Base-by-base conservation (phyloP, 1,284 basidiomycete genomes). In the Moniliella sp. region DNA sequence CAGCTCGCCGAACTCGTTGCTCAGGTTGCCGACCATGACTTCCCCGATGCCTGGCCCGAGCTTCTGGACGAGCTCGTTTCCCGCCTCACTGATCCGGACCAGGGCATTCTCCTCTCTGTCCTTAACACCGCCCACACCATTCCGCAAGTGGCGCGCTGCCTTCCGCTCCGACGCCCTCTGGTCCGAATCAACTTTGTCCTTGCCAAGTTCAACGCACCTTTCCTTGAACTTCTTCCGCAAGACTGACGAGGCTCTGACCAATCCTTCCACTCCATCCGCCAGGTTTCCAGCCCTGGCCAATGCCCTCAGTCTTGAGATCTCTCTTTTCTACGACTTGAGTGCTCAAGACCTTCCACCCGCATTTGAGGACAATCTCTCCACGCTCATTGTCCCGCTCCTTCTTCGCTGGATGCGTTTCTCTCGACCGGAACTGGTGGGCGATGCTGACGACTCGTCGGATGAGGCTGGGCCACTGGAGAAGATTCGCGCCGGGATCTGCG, bases 51-150 rank as follows among this genome's bases (percentile, higher is more conserved):
- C 10, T 59, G 56, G 56, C 42, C 43, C 4, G 25, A 21, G 4
- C 33, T 58, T 16, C 42, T 58, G 33, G 51, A 57, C 30, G 45
- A 50, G 21, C 43, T 59, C 15, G 49, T 56, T 2, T 15, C 14
- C 15, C 28, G 26, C 26, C 10, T 37, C 15, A 53, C 86, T 79
- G 77, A 74, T 72, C 65, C 30, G 79, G 74, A 93, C 54, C 83
- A 79, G 60, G 74, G 75, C 42, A 62, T 82, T 46, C 88, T 93
- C 58, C 69, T 84, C 23, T 80, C 78, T 33, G 78, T 97, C 5
- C 69, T 99, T 19, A 73, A 88, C 48, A 86, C 86, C 0, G 81
- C 83, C 0, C 88, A 94, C 62, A 84, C 82, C 26, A 94, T 94
- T 93, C 65, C 71, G 73, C 33, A 72, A 75, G 43, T 97, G 88